Evolutionary conservation across 352 stramenopile genomes (phyloP).

Genomic region (Globisporangium irregulare): DNA sequence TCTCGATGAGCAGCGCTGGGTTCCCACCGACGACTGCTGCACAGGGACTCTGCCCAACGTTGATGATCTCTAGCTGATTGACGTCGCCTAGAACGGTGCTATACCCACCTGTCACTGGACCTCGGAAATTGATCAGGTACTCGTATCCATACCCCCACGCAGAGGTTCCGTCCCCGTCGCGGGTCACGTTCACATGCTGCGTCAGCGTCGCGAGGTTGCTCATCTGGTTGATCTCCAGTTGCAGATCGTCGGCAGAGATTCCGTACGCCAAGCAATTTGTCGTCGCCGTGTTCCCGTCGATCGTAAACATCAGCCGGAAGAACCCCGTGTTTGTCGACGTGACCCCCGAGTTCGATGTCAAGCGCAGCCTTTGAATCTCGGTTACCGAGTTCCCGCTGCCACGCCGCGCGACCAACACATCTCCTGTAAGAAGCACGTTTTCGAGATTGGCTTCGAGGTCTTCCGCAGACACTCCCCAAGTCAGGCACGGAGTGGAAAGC

Average conservation of each 20-base stretch:
- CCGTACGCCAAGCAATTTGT: slow-evolving; percentile 75
- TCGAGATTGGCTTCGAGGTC: slow-evolving; percentile 52
- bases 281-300: slow-evolving; percentile 46
- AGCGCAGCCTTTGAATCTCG: slow-evolving; percentile 63
- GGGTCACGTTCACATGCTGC: slow-evolving; percentile 65
- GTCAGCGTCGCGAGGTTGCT: slow-evolving; percentile 33
- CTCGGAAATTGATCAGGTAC: slow-evolving; percentile 65
- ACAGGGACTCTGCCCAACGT: slow-evolving; percentile 45
- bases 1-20: slow-evolving; percentile 67
- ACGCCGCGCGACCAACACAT: slow-evolving; percentile 56
- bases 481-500: slow-evolving; percentile 37
- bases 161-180: slow-evolving; percentile 56
- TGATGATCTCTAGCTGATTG: slow-evolving; percentile 42
- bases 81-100: slow-evolving; percentile 66
- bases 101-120: slow-evolving; percentile 47
- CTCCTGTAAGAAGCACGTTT: slow-evolving; percentile 27
- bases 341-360: slow-evolving; percentile 67
- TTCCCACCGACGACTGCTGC: slow-evolving; percentile 34
- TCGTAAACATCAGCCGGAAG: slow-evolving; percentile 63
- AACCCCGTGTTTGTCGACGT: slow-evolving; percentile 39
- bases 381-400: slow-evolving; percentile 62
- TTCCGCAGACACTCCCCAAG: slow-evolving; percentile 49
- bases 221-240: slow-evolving; percentile 62
- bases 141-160: slow-evolving; percentile 78
- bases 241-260: slow-evolving; percentile 49